Evolutionary conservation across 306 rosid species (phyloP).

Genomic region (Quercus ilex): DNA sequence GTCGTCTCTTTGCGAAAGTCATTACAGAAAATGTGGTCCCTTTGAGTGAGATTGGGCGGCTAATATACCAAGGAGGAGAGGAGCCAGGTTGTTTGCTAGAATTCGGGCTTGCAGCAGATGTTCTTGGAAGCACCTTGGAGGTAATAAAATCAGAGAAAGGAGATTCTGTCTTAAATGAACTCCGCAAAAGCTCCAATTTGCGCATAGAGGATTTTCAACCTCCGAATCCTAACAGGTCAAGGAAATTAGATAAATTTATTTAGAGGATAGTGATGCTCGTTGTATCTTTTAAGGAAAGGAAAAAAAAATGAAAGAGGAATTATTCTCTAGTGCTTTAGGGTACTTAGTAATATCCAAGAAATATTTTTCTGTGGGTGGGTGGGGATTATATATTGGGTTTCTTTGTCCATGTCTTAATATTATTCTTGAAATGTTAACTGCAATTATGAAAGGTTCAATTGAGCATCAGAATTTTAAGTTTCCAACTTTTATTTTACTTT

Average conservation of each 20-base stretch:
- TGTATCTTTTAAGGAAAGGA: conserved; percentile 37
- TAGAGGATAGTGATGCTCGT: conserved; percentile 59
- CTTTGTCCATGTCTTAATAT: conserved; percentile 37
- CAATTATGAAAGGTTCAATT: conserved; percentile 51
- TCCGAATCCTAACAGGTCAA: conserved; percentile 47
- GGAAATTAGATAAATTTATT: conserved; percentile 66
- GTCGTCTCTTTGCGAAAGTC: conserved; percentile 49
- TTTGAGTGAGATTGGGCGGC: conserved; percentile 54
- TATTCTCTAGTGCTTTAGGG: conserved; percentile 44
- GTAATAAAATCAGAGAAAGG: conserved; percentile 59
- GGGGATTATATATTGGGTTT: conserved; percentile 35
- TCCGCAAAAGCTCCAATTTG: conserved; percentile 45
- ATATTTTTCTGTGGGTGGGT: conserved; percentile 42
- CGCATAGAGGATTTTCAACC: conserved; percentile 63
- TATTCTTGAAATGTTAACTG: conserved; percentile 43
- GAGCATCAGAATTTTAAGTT: conserved; percentile 30
- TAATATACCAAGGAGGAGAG: conserved; percentile 71
- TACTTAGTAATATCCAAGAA: conserved; percentile 41
- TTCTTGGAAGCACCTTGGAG: conserved; percentile 70
- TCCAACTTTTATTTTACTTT: not conserved
- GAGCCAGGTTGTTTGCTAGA: conserved; percentile 59
- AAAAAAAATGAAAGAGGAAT: not conserved
- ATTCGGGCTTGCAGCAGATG: conserved; percentile 73
- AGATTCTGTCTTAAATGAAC: conserved; percentile 45
- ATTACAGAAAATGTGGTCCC: conserved; percentile 52